Base-by-base conservation (phyloP, 768 basidiomycete species). In the Amanita molliuscula region DNA sequence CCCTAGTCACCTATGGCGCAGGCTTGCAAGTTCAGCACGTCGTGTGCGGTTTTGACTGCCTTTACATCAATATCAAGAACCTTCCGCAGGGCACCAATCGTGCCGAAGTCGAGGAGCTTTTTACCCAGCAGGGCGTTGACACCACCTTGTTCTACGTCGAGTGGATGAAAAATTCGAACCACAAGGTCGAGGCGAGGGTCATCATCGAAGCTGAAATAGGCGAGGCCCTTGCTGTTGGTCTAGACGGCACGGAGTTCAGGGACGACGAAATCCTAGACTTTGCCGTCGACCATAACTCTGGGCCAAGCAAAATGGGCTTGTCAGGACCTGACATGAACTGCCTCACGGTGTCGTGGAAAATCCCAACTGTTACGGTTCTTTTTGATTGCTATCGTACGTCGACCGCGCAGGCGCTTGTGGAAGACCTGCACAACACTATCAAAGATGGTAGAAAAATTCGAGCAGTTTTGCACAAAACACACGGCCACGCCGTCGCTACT, bases 1-100 rank as follows among this genome's bases (percentile, higher is more conserved):
- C 70, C 34, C 63, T 80, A 41, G 72, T 77, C 11, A 75, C 75
- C 2, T 80, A 67, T 36, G 65, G 65, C 26, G 72, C 76, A 4
- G 80, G 80, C 5, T 56, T 77, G 29, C 62, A 70, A n/a, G 63
- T 82, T 31, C 61, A 60, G 34, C 59, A 64, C 31, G 53, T 78
- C 25, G 59, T 77, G 23, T 66, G 72, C 15, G 78, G 77, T 3
- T 79, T 78, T 53, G 76, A 82, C 34, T 70, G 73, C 4, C 77
- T 74, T 55, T 67, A 67, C 10, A 59, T 82, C 25, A 70, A 59
- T 1, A 61, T 82, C 40, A 67, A 62, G 45, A 72, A 73, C 48
- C 64, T 82, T 28, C 75, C 78, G 0, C 44, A 51, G n/a, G 61
- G 73, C 29, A 67, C 66, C 3, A 68, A 60, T 33, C 60, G 59